Base-by-base conservation (phyloP, 805 yeast genomes). In the Cyberlindnera mrakii region DNA sequence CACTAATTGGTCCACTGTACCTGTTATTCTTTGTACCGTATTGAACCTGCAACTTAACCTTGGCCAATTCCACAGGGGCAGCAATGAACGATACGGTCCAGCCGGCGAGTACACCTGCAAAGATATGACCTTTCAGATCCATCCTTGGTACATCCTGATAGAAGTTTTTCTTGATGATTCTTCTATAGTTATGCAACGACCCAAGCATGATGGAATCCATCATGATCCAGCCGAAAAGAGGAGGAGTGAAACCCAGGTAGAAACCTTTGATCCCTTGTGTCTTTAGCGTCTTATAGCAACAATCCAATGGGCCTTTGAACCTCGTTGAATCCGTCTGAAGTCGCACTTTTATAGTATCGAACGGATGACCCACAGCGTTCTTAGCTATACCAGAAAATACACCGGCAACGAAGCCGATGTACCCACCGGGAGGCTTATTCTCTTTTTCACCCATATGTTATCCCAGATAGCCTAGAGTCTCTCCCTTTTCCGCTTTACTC, bases 11-110 rank as follows among this genome's bases (percentile, higher is more conserved):
- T 0, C 96, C 96, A 3, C 68, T 70, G 58, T 83, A 88, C 10
- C 74, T 54, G 50, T 71, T 81, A 14, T 84, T 67, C 34, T 75
- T 73, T 11, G 89, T 82, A 59, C 87, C 95, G 59, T 89, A 89
- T 58, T 89, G 96, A 11, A 89, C 88, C 62, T 89, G 96, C 40
- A 89, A 70, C 48, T 95, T 73, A 3, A 95, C 96, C 64, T 89
- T 89, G 52, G 89, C 79, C 53, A 84, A 83, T 61, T 89, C 97
- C 7, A 89, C 83, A 2, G 96, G 96, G 0, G 96, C 96, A 5
- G 97, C 97, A n/a, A 89, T 90, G 66, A 89, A 84, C 37, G 91
- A 81, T 13, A 89, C 96, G 0, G 96, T 89, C 82, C 83, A 78
- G 2, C 97, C 96, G 8, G 93, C 80, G 44, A 74, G 52, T 2